phyloP scores from a whole-genome alignment of 2,329 filamentous ascomycete species.

The Colletotrichum sojae region DNA sequence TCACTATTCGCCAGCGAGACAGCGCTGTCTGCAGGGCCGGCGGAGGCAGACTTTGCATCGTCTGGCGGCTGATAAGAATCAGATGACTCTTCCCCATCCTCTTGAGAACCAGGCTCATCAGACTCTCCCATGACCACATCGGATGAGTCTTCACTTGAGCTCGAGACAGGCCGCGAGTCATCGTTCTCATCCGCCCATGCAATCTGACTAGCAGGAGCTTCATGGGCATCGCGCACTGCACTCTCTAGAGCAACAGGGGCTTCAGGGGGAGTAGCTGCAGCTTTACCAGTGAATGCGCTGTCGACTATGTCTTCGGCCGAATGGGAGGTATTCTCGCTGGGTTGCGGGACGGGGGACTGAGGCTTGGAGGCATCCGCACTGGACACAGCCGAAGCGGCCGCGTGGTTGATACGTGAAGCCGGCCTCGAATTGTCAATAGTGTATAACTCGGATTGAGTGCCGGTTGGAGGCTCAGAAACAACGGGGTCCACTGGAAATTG shows the following conservation, averaged over 20 bases:
- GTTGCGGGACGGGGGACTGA: background rate
- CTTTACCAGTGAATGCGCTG: constrained; percentile 32
- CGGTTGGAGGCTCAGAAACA: constrained; percentile 5
- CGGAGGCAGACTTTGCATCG: constrained; percentile 69
- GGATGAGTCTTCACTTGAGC: constrained; percentile 27
- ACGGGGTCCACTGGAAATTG: constrained; percentile 23
- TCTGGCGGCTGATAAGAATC: constrained; percentile 73
- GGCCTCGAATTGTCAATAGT: background rate
- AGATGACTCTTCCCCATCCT: constrained; percentile 45
- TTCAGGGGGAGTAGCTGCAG: constrained; percentile 12
- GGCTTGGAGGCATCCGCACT: background rate
- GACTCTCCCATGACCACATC: constrained; percentile 42
- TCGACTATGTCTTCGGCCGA: constrained; percentile 10
- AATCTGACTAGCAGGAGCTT: background rate
- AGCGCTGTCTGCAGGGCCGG: constrained; percentile 43
- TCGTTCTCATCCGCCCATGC: background rate
- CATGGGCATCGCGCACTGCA: constrained; percentile 1
- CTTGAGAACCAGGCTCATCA: constrained; percentile 32
- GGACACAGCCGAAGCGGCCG: background rate
- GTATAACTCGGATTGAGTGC: constrained; percentile 7
- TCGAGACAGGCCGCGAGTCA: constrained; percentile 26
- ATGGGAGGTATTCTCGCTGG: background rate
- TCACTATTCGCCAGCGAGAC: constrained; percentile 46
- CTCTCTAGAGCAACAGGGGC: constrained; percentile 13
- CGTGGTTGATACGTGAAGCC: background rate